Conservation (phyloP, 1,139 yeast species). For the Debaryomyces singareniensis region DNA sequence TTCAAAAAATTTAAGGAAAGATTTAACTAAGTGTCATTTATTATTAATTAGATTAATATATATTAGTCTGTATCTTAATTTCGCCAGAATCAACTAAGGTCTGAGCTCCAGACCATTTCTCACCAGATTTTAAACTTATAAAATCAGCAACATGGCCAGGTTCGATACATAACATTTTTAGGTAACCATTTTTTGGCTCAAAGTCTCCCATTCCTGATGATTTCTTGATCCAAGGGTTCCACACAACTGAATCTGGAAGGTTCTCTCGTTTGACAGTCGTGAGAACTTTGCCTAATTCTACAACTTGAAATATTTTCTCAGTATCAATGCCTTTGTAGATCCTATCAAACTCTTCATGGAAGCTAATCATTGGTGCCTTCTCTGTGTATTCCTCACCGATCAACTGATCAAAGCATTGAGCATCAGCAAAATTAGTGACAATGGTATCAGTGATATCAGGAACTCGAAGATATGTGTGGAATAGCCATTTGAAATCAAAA, state of each 20-base stretch:
- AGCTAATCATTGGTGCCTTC: constrained; percentile 65
- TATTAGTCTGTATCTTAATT: constrained; percentile 38
- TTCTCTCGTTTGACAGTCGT: constrained; percentile 60
- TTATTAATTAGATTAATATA: constrained; percentile 16
- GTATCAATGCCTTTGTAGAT: constrained; percentile 61
- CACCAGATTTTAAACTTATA: constrained; percentile 56
- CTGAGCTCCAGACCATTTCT: constrained; percentile 54
- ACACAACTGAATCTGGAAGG: constrained; percentile 85
- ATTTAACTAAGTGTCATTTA: constrained; percentile 13
- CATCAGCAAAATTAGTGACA: constrained; percentile 72
- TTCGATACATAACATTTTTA: constrained; percentile 88
- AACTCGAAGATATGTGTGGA: constrained; percentile 83
- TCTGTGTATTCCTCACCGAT: constrained; percentile 57
- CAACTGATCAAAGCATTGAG: constrained; percentile 69
- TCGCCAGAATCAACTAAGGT: constrained; percentile 34
- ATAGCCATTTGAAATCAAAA: constrained; percentile 88
- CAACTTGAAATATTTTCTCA: constrained; percentile 54
- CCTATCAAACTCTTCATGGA: constrained; percentile 78
- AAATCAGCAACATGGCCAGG: constrained; percentile 82
- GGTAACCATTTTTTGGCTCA: constrained; percentile 75
- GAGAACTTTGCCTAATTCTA: constrained; percentile 62
- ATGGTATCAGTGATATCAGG: constrained; percentile 72
- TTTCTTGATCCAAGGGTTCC: constrained; percentile 95
- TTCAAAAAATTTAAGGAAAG: constrained; percentile 25
- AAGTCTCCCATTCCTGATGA: constrained; percentile 81